These are phyloP conservation scores for Candida railenensis DNA, from an alignment of 805 yeast genomes.

Conservation along the genomic window DNA sequence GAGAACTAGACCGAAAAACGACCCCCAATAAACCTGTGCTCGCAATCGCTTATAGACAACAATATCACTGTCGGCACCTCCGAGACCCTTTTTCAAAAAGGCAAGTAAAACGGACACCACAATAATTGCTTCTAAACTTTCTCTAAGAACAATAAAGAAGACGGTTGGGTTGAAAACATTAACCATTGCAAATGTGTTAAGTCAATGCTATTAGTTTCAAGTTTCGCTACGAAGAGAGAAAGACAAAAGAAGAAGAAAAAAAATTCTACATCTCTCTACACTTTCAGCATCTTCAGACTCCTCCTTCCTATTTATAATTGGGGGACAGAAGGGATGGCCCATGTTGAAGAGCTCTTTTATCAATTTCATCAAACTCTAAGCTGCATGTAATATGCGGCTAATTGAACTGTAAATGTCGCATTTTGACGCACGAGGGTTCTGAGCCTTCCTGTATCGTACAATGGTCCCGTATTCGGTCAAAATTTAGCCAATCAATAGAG, in stretches of 20 bases:
- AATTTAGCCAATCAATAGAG: not conserved
- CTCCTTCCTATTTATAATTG: not conserved
- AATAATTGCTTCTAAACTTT: constrained; percentile 87
- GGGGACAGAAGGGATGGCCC: too few species aligned
- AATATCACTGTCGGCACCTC: constrained; percentile 46
- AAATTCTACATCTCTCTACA: too few species aligned
- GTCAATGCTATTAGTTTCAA: not conserved
- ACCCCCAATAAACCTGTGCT: constrained; percentile 88
- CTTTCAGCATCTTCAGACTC: too few species aligned
- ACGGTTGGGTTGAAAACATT: constrained; percentile 70
- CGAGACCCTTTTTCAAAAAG: constrained; percentile 87
- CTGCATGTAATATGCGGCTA: not conserved
- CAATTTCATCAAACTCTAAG: not conserved
- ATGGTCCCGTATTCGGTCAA: not conserved
- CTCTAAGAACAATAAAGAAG: constrained; percentile 91
- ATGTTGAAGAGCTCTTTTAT: too few species aligned
- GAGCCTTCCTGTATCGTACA: not conserved
- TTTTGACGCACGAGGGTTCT: not conserved
- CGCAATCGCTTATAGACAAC: constrained; percentile 57
- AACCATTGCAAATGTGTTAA: constrained; percentile 28
- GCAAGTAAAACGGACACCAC: constrained; percentile 90
- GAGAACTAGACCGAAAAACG: constrained; percentile 65
- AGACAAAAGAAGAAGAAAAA: not conserved
- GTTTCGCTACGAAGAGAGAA: not conserved
- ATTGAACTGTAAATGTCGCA: not conserved